Evolutionary conservation across 345 rosid genomes (phyloP), one percentile per base, ranked within the genome.

Genomic region (Arabis alpina): DNA sequence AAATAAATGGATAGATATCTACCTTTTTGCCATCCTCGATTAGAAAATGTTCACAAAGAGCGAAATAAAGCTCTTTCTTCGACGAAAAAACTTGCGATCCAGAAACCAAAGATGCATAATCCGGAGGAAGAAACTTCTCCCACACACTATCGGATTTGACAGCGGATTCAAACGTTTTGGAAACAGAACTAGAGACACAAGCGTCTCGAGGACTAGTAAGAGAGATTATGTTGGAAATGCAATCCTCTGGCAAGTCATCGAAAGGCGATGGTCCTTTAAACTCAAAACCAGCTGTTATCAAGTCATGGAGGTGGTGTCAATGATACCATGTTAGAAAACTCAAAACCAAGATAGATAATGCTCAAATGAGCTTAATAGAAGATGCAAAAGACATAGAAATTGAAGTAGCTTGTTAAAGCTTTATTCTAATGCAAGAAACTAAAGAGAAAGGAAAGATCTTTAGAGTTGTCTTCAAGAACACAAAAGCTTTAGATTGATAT

Each of bases 91-190:
- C 62, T 52, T 6, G 55, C 9, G 63, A 62, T 53, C 14, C 36
- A 9, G 55, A 30, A 54, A 5, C 65, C 10, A 37, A 78, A 61
- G 4, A 23, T 6, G 3, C 71, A 75, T 76, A 70, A 10, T 83
- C 86, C 0, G 69, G 49, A 8, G 92, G 90, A 40, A 88, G 78
- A 66, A 82, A 86, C 28, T 47, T 68, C 2, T 66, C 55, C 93
- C 93, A 85, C 4, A 81, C 90, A 36, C 14, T 57, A 58, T 88
- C 88, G 27, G 87, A 82, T 28, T 63, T 44, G 1, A 77, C 80
- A 4, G 84, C 83, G 1, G 80, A 72, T 54, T 50, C 76, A 37
- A 84, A 82, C 10, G 64, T 4, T 19, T 75, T 74, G 0, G 84
- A 84, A 48, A 88, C 84, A 50, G 69, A 28, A 2, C 87, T 58